phyloP scores from a whole-genome alignment of 371 early-diverging fungal species.

The Lichtheimia corymbifera region DNA sequence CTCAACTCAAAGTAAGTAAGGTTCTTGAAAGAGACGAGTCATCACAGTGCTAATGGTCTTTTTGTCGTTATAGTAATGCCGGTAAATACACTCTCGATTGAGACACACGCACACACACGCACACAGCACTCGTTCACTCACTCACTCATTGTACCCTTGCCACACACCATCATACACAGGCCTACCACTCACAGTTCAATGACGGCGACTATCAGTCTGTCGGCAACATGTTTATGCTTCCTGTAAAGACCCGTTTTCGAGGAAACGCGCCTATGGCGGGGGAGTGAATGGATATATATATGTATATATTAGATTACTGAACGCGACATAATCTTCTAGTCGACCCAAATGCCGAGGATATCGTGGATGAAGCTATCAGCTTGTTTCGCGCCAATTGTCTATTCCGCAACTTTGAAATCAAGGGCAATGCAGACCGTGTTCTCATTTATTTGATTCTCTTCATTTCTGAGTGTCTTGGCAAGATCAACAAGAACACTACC shows the following conservation, averaged over 20 bases:
- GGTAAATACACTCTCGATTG: slow-evolving; percentile 4
- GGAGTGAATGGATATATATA: not conserved
- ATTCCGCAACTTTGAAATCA: slow-evolving; percentile 98
- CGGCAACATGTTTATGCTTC: slow-evolving; percentile 87
- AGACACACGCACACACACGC: too few relatives aligned
- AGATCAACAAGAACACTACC: slow-evolving; percentile 62
- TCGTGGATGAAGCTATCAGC: slow-evolving; percentile 91
- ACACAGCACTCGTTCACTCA: too few relatives aligned
- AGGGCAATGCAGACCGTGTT: slow-evolving; percentile 89
- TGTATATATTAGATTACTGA: not conserved
- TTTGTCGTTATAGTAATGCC: slow-evolving; percentile 5
- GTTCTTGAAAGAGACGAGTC: too few relatives aligned
- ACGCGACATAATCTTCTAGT: slow-evolving; percentile 31
- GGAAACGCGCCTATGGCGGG: slow-evolving; percentile 77
- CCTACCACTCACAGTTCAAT: slow-evolving; percentile 93
- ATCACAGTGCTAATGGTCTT: too few relatives aligned
- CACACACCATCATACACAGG: slow-evolving; percentile 40
- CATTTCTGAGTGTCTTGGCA: slow-evolving; percentile 84
- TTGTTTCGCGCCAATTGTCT: slow-evolving; percentile 95
- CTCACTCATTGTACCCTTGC: too few relatives aligned
- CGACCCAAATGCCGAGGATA: slow-evolving; percentile 75
- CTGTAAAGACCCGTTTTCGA: slow-evolving; percentile 84
- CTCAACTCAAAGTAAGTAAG: too few relatives aligned
- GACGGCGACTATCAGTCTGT: slow-evolving; percentile 70
- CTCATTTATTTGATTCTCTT: slow-evolving; percentile 93